Evolutionary conservation across 495 filamentous ascomycete genomes (phyloP).

Genomic region (Aspergillus haitiensis): DNA sequence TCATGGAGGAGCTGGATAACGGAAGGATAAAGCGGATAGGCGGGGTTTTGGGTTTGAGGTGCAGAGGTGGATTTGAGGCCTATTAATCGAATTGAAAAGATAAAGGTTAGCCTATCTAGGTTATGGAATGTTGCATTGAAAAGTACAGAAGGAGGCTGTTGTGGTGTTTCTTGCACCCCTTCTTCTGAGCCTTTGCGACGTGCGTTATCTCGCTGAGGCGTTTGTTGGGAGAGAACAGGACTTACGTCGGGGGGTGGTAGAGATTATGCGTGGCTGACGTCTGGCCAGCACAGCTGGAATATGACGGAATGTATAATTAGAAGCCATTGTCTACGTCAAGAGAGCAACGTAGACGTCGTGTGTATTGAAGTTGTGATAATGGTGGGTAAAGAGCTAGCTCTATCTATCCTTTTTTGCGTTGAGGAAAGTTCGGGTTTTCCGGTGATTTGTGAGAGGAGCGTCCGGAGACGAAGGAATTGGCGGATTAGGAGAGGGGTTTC

Average conservation of each 20-base stretch:
- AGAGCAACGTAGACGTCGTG: conserved; percentile 5
- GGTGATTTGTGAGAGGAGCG: conserved; percentile 1
- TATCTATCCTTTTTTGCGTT: conserved; percentile 2
- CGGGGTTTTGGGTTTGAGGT: conserved; percentile 62
- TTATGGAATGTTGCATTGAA: background rate
- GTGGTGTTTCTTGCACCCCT: background rate
- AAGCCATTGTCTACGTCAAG: conserved; percentile 36
- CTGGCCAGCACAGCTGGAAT: conserved; percentile 42
- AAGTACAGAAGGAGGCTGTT: background rate
- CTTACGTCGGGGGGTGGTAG: conserved; percentile 42
- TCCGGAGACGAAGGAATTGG: conserved; percentile 29
- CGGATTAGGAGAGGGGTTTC: conserved; percentile 21
- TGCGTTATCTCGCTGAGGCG: conserved; percentile 7
- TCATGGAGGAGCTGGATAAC: conserved; percentile 77
- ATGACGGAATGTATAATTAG: conserved; percentile 37
- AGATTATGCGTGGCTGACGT: conserved; percentile 37
- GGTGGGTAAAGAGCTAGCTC: background rate
- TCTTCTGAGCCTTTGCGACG: background rate
- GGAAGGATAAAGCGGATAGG: conserved; percentile 81
- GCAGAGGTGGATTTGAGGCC: conserved; percentile 40
- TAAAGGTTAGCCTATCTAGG: background rate
- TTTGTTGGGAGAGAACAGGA: conserved; percentile 18
- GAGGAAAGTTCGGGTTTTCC: background rate
- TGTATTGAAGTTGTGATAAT: background rate
- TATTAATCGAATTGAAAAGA: conserved; percentile 13